These are phyloP conservation scores for Monosporascus sp. DNA, from an alignment of 2,329 filamentous ascomycete genomes.

Conservation along the genomic window DNA sequence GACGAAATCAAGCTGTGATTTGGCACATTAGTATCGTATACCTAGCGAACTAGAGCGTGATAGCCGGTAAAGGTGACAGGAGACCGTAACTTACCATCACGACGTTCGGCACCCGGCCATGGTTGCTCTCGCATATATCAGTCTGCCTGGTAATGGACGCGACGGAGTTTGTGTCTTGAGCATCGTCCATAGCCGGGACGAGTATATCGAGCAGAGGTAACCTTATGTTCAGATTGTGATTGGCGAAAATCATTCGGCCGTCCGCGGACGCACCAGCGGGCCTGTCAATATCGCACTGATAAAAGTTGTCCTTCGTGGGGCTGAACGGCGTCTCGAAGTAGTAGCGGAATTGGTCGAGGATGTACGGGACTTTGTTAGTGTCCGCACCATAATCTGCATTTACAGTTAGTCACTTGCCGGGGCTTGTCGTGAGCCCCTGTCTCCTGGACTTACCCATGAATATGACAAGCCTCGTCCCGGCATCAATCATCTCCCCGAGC, in stretches of 20 bases:
- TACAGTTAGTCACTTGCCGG: constrained; percentile 9
- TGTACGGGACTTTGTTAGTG: constrained; percentile 49
- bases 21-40: constrained; percentile 8
- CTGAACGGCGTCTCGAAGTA: constrained; percentile 72
- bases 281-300: constrained; percentile 60
- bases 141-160: constrained; percentile 39
- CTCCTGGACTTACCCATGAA: constrained; percentile 54
- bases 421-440: too few species aligned
- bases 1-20: constrained; percentile 38
- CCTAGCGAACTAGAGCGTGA: neutral
- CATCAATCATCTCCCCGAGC: constrained; percentile 57
- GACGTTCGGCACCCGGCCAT: constrained; percentile 30
- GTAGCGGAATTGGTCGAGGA: constrained; percentile 59
- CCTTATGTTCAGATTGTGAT: constrained; percentile 33
- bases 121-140: constrained; percentile 24
- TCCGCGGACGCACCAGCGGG: constrained; percentile 39
- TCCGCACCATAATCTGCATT: constrained; percentile 56
- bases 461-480: constrained; percentile 59
- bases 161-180: constrained; percentile 41
- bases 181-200: constrained; percentile 26
- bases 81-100: constrained; percentile 29
- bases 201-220: constrained; percentile 26
- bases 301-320: constrained; percentile 53
- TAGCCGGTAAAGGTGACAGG: neutral
- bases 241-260: constrained; percentile 40